Conservation (phyloP, 257 asterid genomes). For the Solanum verrucosum region DNA sequence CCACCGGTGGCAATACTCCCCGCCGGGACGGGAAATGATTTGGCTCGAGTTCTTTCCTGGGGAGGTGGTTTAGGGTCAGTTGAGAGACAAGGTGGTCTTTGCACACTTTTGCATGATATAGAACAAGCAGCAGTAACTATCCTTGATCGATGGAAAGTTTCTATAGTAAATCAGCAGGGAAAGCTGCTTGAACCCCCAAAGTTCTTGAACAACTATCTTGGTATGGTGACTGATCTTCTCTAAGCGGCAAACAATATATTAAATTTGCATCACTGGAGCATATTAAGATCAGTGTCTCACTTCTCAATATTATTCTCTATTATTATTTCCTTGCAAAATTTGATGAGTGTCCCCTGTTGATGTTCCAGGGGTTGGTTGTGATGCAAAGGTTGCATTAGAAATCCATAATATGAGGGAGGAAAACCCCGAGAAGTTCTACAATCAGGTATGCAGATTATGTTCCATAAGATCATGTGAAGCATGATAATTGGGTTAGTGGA, state of each 20-base stretch:
- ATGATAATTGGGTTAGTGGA: neutral
- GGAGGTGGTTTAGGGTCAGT: conserved; percentile 97
- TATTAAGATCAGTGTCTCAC: neutral
- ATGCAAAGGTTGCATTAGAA: conserved; percentile 98
- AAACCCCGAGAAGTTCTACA: conserved; percentile 97
- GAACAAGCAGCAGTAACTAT: conserved; percentile 98
- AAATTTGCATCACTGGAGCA: neutral
- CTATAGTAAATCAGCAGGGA: conserved; percentile 59
- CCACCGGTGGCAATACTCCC: conserved; percentile 99
- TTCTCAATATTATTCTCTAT: neutral
- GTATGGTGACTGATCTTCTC: conserved; percentile 30
- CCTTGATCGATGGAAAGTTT: conserved; percentile 93
- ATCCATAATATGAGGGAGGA: conserved; percentile 97
- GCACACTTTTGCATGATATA: conserved; percentile 69
- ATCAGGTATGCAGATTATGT: conserved; percentile 49
- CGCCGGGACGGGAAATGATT: conserved; percentile 98
- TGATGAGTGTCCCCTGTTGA: neutral
- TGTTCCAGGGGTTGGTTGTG: conserved; percentile 90
- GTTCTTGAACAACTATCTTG: conserved; percentile 94
- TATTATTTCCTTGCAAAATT: neutral
- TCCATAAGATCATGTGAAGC: neutral
- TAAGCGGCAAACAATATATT: neutral
- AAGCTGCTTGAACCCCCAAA: conserved; percentile 52
- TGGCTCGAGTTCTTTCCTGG: conserved; percentile 97
- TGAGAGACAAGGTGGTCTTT: conserved; percentile 98